phyloP scores from a whole-genome alignment of 2,329 filamentous ascomycete species.

The Aspergillus sp. region DNA sequence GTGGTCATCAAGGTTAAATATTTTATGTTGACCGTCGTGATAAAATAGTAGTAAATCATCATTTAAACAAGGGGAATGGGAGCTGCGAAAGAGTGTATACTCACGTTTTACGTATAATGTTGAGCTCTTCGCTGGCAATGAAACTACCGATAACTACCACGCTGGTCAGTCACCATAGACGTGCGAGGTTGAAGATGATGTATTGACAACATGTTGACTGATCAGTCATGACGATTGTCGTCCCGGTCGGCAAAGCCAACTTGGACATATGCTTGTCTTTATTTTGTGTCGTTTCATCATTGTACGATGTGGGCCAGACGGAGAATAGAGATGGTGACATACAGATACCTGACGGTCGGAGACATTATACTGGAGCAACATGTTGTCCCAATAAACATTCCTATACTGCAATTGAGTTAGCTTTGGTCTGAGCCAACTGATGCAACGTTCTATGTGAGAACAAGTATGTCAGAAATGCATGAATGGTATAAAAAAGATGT shows the following conservation, averaged over 20 bases:
- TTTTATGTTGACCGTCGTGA: constrained; percentile 89
- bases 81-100: constrained; percentile 14
- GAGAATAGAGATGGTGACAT: constrained; percentile 22
- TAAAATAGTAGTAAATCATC: constrained; percentile 68
- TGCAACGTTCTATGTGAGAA: constrained; percentile 13
- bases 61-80: constrained; percentile 43
- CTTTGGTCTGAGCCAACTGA: constrained; percentile 7
- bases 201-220: constrained; percentile 31
- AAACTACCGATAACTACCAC: background rate
- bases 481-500: constrained; percentile 58
- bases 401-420: constrained; percentile 22
- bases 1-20: constrained; percentile 73
- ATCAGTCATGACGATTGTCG: constrained; percentile 56
- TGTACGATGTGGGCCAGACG: constrained; percentile 32
- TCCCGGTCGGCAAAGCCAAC: constrained; percentile 55
- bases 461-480: constrained; percentile 55
- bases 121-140: background rate
- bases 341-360: background rate
- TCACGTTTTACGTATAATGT: constrained; percentile 21
- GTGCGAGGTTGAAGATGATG: constrained; percentile 17
- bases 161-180: constrained; percentile 28
- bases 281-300: constrained; percentile 82
- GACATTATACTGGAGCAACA: background rate
- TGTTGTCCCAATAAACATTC: background rate
- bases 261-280: constrained; percentile 99